Evolutionary conservation across 2,329 filamentous ascomycete genomes (phyloP).

Genomic region (Alternaria sp.): DNA sequence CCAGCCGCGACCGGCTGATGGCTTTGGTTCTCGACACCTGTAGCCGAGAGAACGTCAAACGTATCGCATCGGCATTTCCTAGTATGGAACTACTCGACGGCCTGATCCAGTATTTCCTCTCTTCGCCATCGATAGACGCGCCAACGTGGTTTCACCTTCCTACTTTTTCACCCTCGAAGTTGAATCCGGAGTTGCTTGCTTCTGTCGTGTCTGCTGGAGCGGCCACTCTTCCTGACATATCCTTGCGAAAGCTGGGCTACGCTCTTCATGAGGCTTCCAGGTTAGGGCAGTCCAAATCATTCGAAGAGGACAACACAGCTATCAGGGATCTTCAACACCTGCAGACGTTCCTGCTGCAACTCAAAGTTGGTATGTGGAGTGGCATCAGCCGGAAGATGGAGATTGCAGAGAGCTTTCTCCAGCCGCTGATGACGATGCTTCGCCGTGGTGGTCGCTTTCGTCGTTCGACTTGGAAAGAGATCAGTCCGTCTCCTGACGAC

Average conservation of each 20-base stretch:
- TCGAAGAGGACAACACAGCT: slow-evolving; percentile 58
- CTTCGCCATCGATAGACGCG: slow-evolving; percentile 62
- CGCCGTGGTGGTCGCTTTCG: slow-evolving; percentile 65
- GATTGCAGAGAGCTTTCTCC: slow-evolving; percentile 63
- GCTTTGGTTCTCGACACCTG: slow-evolving; percentile 68
- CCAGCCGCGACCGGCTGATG: slow-evolving; percentile 64
- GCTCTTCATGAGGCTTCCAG: slow-evolving; percentile 58
- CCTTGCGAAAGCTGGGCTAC: slow-evolving; percentile 66
- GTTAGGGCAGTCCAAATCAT: slow-evolving; percentile 47
- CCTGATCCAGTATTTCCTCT: slow-evolving; percentile 66
- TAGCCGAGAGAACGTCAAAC: slow-evolving; percentile 56
- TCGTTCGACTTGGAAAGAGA: slow-evolving; percentile 59
- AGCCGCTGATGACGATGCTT: slow-evolving; percentile 63
- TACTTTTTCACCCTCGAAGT: slow-evolving; percentile 62
- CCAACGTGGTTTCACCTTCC: slow-evolving; percentile 68
- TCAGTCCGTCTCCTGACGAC: slow-evolving; percentile 61
- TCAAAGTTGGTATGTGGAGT: slow-evolving; percentile 65
- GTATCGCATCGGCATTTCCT: slow-evolving; percentile 67
- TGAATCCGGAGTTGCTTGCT: slow-evolving; percentile 65
- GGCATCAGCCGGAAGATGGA: slow-evolving; percentile 66
- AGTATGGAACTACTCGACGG: slow-evolving; percentile 66
- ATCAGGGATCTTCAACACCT: slow-evolving; percentile 60
- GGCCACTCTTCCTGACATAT: slow-evolving; percentile 60
- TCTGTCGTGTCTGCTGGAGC: slow-evolving; percentile 68
- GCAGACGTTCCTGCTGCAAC: slow-evolving; percentile 57